Evolutionary conservation across 83 land plant genomes (phyloP), one percentile per base, ranked within the genome.

Genomic region (Picea engelmannii): DNA sequence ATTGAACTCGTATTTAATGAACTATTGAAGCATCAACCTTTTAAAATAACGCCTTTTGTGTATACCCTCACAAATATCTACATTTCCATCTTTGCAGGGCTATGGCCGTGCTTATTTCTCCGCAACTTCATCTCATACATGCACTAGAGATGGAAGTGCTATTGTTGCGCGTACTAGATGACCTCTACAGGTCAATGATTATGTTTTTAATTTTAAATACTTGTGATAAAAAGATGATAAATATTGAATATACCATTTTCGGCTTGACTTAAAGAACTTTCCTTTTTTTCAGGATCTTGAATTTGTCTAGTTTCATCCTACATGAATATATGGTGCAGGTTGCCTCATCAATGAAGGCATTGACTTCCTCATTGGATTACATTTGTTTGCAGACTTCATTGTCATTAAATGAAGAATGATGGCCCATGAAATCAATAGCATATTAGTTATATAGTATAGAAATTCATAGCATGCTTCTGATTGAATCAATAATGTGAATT

Each of bases 251-350:
- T 27, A 27, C 31, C 31, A 27, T 27, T 27, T 27, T 27, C 31
- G 31, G 31, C 31, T 27, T 27, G 31, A 27, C 31, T 27, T 1
- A 27, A 27, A 27, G 31, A 0, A 27, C 1, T 27, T 27, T 27
- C 31, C 31, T 27, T 27, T 27, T 27, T 27, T 27, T 27, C 31
- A 27, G 31, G 31, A 27, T 27, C 31, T 27, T 27, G 31, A 27
- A 27, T 97, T 95, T 89, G 96, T 93, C 38, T 96, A 95, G 74
- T 95, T 95, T 66, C 99, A 97, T 78, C 98, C 98, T 0, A 97
- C 99, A 38, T 98, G 99, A 21, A 95, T 97, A 55, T 93, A 95
- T 90, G 99, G 99, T 81, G 99, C 99, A 65, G 98, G 99, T n/a
- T 95, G 96, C 84, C 98, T 97, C 23, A 97, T 97, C 16, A 97